Base-by-base conservation (phyloP, 495 filamentous ascomycete species). In the Penicillium canariense region DNA sequence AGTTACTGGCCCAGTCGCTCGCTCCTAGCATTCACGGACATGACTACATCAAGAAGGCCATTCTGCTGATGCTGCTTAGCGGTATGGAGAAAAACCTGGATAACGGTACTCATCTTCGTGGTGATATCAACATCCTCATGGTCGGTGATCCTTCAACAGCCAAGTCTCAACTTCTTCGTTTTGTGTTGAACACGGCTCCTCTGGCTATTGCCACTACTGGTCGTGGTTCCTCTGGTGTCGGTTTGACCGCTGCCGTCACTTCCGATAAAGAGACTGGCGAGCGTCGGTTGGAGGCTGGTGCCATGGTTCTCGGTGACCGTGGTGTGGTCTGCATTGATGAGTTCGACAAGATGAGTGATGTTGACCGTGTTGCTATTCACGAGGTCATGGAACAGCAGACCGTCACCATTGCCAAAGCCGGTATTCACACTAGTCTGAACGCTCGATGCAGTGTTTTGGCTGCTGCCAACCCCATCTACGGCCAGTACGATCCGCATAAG, bases 321-420 rank as follows among this genome's bases (percentile, higher is more conserved):
- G 94, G 94, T 51, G 93, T 99, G 32, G 94, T 99, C 35, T 99
- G 94, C 74, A 99, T 99, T 61, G 94, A 99, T 70, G 94, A 99
- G 69, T 99, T 99, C 67, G 94, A 99, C 74, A 99, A 99, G 74
- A 99, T 99, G 94, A 95, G 89, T 58, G 94, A 97, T 70, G 87
- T 97, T 32, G 94, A 99, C 69, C 86, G 94, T 59, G 94, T 99
- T 18, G 94, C 94, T 42, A 99, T 99, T 62, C 94, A 99, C 81
- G 94, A 99, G 90, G 94, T 99, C 51, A 99, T 99, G 94, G 94
- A 99, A 72, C 94, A 99, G 75, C 94, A 99, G 68, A 99, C 94
- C 0, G 94, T 99, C 54, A 99, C 94, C 25, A 97, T 99, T 63
- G 94, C 94, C 25, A 99, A 99, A 74, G 94, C 94, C 4, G 94